phyloP scores from a whole-genome alignment of 2,329 filamentous ascomycete species.

The Curvularia lunata region DNA sequence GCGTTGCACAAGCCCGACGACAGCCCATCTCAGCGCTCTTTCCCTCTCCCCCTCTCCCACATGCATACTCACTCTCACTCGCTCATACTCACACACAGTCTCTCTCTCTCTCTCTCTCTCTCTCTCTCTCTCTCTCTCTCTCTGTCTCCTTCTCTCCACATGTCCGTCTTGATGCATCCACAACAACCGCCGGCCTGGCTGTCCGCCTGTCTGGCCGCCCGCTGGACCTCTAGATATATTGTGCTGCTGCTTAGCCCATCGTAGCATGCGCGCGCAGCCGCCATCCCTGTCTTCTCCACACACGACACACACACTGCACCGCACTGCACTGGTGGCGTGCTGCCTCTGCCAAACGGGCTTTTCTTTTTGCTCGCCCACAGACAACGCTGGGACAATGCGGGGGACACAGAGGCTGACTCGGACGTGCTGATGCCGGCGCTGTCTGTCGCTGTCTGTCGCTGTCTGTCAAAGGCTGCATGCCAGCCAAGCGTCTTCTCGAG shows the following conservation, averaged over 20 bases:
- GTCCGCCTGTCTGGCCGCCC: background rate
- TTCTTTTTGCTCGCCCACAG: constrained; percentile 5
- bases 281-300: constrained; percentile 28
- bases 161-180: too few species aligned
- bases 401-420: constrained; percentile 4
- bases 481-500: constrained; percentile 27
- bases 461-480: constrained; percentile 19
- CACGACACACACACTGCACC: background rate
- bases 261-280: constrained; percentile 1
- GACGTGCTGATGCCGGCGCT: background rate
- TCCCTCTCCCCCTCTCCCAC: constrained; percentile 5
- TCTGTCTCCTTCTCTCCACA: too few species aligned
- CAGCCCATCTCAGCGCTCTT: background rate
- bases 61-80: too few species aligned
- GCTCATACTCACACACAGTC: too few species aligned
- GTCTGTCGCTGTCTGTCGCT: background rate
- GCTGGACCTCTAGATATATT: background rate
- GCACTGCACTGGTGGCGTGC: constrained; percentile 20
- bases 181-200: constrained; percentile 17
- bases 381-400: constrained; percentile 14
- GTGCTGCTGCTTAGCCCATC: constrained; percentile 17
- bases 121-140: too few species aligned
- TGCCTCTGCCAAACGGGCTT: constrained; percentile 8
- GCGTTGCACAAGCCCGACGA: constrained; percentile 24
- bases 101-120: too few species aligned